phyloP scores from a whole-genome alignment of 768 basidiomycete species.

The Leucocoprinus sp. region DNA sequence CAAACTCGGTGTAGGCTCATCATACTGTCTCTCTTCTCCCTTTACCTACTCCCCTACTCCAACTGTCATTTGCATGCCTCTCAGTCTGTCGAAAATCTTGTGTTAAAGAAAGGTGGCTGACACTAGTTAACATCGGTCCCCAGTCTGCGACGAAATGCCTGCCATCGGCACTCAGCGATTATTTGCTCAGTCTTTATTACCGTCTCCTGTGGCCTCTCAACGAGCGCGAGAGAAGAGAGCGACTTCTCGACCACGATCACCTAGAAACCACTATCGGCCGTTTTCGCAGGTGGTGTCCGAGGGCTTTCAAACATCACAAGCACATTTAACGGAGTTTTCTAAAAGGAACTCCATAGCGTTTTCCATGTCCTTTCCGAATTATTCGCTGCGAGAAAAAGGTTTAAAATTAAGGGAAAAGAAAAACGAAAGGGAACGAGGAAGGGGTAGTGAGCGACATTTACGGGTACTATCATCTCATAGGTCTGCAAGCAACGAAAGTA shows the following conservation, averaged over 20 bases:
- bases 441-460: no score
- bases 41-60: conserved; percentile 3
- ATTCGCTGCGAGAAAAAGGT: conserved; percentile 22
- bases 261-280: conserved; percentile 30
- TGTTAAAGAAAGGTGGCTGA: neutral
- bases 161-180: conserved; percentile 7
- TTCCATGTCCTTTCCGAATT: conserved; percentile 1
- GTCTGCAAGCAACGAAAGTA: conserved; percentile 14
- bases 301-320: conserved; percentile 2
- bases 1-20: conserved; percentile 8
- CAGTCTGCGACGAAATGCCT: conserved; percentile 10
- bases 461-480: conserved; percentile 9
- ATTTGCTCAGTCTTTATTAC: neutral
- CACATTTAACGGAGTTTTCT: neutral
- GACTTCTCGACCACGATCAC: conserved; percentile 10
- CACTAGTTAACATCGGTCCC: neutral
- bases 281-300: conserved; percentile 28
- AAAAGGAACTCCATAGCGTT: conserved; percentile 3
- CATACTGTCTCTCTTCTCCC: neutral
- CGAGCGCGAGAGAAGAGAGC: conserved; percentile 9
- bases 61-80: neutral
- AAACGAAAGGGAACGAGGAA: conserved; percentile 20
- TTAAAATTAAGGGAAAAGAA: conserved; percentile 26
- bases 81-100: neutral
- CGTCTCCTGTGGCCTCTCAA: conserved; percentile 5